Conservation (phyloP, 75 land plant genomes). For the Cryptomeria japonica region DNA sequence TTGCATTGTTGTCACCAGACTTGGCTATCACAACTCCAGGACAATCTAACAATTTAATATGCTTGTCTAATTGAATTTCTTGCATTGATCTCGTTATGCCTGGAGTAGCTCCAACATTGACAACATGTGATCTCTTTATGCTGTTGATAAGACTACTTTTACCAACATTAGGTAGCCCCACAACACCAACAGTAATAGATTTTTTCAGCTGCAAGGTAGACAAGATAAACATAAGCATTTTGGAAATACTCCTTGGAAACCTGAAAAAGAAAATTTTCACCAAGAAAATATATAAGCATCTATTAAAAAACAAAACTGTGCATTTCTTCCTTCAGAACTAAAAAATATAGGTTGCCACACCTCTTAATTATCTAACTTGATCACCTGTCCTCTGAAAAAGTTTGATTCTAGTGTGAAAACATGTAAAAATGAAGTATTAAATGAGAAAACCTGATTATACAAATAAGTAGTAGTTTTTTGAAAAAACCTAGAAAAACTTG, state of each 20-base stretch:
- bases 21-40: constrained; percentile 96
- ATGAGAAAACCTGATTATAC: no score
- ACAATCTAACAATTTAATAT: constrained; percentile 92
- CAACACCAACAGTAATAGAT: constrained; percentile 90
- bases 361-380: not conserved
- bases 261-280: not conserved
- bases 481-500: not conserved
- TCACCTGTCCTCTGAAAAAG: no score
- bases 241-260: not conserved
- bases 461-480: no score
- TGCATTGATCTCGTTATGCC: constrained; percentile 95
- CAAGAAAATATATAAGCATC: not conserved
- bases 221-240: not conserved
- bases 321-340: not conserved
- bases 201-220: constrained; percentile 66
- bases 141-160: constrained; percentile 98
- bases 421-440: no score
- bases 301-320: not conserved
- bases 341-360: not conserved
- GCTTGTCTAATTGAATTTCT: constrained; percentile 95
- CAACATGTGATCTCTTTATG: constrained; percentile 76
- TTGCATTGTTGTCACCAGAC: constrained; percentile 62
- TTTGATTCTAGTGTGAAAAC: no score
- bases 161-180: constrained; percentile 99
- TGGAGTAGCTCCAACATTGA: constrained; percentile 92